Evolutionary conservation across 805 yeast species (phyloP).

Genomic region (Isabelozyma rhagii): DNA sequence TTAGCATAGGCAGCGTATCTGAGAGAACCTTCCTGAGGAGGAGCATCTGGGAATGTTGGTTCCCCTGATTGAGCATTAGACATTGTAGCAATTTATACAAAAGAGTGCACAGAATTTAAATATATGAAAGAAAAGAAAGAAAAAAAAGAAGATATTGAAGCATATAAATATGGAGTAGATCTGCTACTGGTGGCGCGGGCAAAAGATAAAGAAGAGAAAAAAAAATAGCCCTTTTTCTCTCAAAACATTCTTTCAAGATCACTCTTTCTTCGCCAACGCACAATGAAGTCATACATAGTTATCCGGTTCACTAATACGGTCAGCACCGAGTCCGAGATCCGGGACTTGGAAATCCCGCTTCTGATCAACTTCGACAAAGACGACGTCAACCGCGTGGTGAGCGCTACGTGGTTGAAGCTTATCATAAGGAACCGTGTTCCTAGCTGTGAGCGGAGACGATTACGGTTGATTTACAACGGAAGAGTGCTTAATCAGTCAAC

Average conservation of each 20-base stretch:
- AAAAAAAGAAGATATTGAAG: neutral
- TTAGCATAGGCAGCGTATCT: constrained; percentile 85
- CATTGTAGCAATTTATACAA: neutral
- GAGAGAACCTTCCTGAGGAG: constrained; percentile 24
- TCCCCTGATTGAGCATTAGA: neutral
- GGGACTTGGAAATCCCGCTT: constrained; percentile 28
- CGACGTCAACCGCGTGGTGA: constrained; percentile 28
- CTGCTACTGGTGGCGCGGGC: too few relatives aligned
- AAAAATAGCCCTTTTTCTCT: too few relatives aligned
- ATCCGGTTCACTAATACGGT: constrained; percentile 30
- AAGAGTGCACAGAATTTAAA: too few relatives aligned
- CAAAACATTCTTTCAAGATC: too few relatives aligned
- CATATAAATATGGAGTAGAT: too few relatives aligned
- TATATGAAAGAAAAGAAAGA: neutral
- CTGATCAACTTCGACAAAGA: constrained; percentile 24
- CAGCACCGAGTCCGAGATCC: constrained; percentile 12
- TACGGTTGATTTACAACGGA: constrained; percentile 69
- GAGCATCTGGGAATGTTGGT: constrained; percentile 8
- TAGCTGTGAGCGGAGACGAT: constrained; percentile 39
- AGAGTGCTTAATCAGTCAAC: constrained; percentile 57
- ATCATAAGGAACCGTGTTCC: constrained; percentile 23
- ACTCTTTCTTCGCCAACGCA: neutral
- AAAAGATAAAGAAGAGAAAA: too few relatives aligned
- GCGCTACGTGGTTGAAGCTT: constrained; percentile 27
- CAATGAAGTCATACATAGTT: constrained; percentile 22